phyloP scores from a whole-genome alignment of 768 basidiomycete species.

The Guyanaporus albipodus region DNA sequence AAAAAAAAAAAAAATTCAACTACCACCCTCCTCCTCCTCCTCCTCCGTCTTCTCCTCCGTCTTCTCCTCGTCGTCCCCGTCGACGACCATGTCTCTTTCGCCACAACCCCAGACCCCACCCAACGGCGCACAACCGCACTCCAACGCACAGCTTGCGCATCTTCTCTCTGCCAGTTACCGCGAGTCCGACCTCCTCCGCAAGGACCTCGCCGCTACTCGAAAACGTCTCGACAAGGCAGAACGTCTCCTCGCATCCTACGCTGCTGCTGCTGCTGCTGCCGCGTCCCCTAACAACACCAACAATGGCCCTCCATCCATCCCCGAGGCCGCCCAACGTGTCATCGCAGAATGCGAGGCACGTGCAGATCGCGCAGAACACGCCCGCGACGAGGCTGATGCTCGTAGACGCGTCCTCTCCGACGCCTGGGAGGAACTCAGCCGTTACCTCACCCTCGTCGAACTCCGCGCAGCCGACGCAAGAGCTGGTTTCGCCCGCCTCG shows the following conservation, averaged over 20 bases:
- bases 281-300: slow-evolving; percentile 18
- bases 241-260: slow-evolving; percentile 34
- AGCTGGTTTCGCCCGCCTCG: slow-evolving; percentile 41
- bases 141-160: slow-evolving; percentile 52
- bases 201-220: slow-evolving; percentile 39
- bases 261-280: slow-evolving; percentile 13
- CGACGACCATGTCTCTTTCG: slow-evolving; percentile 20
- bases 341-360: slow-evolving; percentile 49
- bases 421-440: slow-evolving; percentile 48
- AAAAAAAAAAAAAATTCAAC: too few species aligned
- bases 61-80: too few species aligned
- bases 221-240: slow-evolving; percentile 57
- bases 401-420: slow-evolving; percentile 43
- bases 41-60: neutral
- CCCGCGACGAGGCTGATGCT: slow-evolving; percentile 53
- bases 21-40: neutral
- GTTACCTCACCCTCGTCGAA: slow-evolving; percentile 45
- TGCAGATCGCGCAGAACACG: slow-evolving; percentile 45
- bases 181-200: slow-evolving; percentile 49
- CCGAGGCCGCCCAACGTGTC: slow-evolving; percentile 35
- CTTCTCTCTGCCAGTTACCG: slow-evolving; percentile 52
- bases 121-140: slow-evolving; percentile 19
- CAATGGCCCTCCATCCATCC: slow-evolving; percentile 15
- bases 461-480: slow-evolving; percentile 48
- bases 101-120: slow-evolving; percentile 20